A percentile compares a stretch with the other conserved stretches of the same genome.
phyloP scores from a whole-genome alignment of 495 filamentous ascomycete species.

The Penicillium alfredii region DNA sequence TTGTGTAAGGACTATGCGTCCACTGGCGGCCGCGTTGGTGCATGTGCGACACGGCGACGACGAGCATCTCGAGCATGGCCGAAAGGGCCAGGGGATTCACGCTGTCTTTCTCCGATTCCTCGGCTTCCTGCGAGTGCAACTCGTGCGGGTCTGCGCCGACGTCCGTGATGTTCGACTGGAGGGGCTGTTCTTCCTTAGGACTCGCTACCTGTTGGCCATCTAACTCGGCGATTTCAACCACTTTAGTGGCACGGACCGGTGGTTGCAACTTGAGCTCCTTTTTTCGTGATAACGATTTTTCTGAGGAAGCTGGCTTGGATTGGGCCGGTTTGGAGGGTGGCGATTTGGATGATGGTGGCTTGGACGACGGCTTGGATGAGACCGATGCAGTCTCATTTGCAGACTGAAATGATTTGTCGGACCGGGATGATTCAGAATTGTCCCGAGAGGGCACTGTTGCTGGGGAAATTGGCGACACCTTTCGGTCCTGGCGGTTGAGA shows the following conservation, averaged over 20 bases:
- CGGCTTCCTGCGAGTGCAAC: constrained; percentile 10
- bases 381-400: background rate
- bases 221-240: constrained; percentile 35
- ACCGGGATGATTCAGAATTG: constrained; percentile 24
- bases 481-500: constrained; percentile 8
- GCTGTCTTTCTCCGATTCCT: constrained; percentile 8
- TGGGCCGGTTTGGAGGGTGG: too few relatives aligned
- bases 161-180: constrained; percentile 22
- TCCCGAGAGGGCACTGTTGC: constrained; percentile 15
- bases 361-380: too few relatives aligned
- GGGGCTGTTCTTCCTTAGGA: constrained; percentile 6
- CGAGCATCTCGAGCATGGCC: constrained; percentile 29
- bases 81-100: constrained; percentile 22
- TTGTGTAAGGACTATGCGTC: constrained; percentile 23
- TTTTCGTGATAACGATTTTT: background rate
- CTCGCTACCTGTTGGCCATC: constrained; percentile 35
- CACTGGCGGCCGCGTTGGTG: constrained; percentile 19
- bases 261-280: constrained; percentile 19
- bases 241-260: constrained; percentile 10
- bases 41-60: constrained; percentile 27
- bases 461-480: constrained; percentile 13
- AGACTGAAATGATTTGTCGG: constrained; percentile 2
- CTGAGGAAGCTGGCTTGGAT: too few relatives aligned
- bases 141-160: constrained; percentile 17
- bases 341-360: too few relatives aligned